Base-by-base conservation (phyloP, 768 basidiomycete species). In the Sistotremastrum niveocremeum region DNA sequence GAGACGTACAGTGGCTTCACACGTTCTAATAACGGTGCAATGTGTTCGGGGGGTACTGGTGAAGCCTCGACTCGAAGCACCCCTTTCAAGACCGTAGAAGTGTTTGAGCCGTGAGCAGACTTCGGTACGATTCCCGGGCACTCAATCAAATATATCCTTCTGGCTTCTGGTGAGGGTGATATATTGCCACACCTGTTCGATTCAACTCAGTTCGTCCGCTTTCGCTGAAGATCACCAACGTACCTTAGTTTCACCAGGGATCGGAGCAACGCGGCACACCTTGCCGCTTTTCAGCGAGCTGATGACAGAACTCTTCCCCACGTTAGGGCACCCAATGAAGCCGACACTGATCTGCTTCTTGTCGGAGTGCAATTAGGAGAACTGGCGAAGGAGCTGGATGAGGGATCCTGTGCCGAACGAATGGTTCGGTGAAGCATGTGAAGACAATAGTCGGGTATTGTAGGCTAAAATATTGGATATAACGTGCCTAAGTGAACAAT, bases 311-410 rank as follows among this genome's bases (percentile, higher is more conserved):
- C 84, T 89, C 66, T 98, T 99, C 10, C 94, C 94, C 49, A 95
- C 91, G 60, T 99, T 99, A 6, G 95, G 94, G 64, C 98, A 99
- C 42, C 95, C 94, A 54, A 99, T 76, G 60, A 99, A 88, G 9
- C 94, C 94, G 52, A 99, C 91, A 12, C 89, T 94, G 55, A 99
- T 98, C 62, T 99, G 94, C 66, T 95, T 98, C 71, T 95, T 97
- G 68, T 99, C 95, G 7, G 89, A 87, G 64, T 98, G 95, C 35
- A 98, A 77, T 54, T 88, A 86, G 4, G 91, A 85, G 63, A 99
- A 99, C 59, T 98, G 95, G 30, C 95, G 78, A 40, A 99, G 74
- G 39, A 98, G 77, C 63, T 95, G 91, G 56, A 99, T 99, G 50
- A 99, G 79, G 12, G 95, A 89, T 12, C 94, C 94, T 66, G 98